Evolutionary conservation across 306 rosid genomes (phyloP), one percentile per base, ranked within the genome.

Genomic region (Pterocarpus santalinus): DNA sequence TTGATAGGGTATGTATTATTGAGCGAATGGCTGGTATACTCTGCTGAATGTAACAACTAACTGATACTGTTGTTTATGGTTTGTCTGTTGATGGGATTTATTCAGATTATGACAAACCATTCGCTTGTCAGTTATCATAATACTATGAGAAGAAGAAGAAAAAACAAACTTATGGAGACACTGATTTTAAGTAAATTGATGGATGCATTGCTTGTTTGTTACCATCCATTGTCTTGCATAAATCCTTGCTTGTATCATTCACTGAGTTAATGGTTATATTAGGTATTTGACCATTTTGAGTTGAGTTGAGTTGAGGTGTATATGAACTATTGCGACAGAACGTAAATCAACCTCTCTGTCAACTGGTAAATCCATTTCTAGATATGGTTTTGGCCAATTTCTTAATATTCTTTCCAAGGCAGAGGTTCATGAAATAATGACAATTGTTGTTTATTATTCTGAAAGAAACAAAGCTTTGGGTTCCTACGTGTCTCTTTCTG

Each of bases 401-500:
- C n/a, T 73, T 78, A n/a, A 16, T 69, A 58, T 30, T 66, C 7
- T 52, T 69, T 69, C 51, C 13, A 1, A 15, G 57, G 13, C 41
- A 32, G 51, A 56, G 15, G 69, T 53, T 69, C 75, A 80, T 69
- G 53, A 56, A 22, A 69, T 67, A 55, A 70, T 34, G 52, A 39
- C 38, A 46, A 38, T 13, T 36, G 64, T 44, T 4, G 8, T 57
- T 53, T 28, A 52, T 69, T 65, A 56, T 72, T 65, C 55, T 64
- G 70, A 46, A 52, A 63, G 76, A 46, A 64, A 70, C 71, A 52
- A 12, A 58, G 12, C 17, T 56, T 8, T 9, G 22, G 8, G 12
- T 52, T 69, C 41, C 43, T 44, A 8, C 46, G 2, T 60, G 57
- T 53, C 34, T 17, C 28, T 5, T 72, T 71, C 22, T 38, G 15